Conservation (phyloP, 2,329 filamentous ascomycete genomes). For the Arthroderma sp. region DNA sequence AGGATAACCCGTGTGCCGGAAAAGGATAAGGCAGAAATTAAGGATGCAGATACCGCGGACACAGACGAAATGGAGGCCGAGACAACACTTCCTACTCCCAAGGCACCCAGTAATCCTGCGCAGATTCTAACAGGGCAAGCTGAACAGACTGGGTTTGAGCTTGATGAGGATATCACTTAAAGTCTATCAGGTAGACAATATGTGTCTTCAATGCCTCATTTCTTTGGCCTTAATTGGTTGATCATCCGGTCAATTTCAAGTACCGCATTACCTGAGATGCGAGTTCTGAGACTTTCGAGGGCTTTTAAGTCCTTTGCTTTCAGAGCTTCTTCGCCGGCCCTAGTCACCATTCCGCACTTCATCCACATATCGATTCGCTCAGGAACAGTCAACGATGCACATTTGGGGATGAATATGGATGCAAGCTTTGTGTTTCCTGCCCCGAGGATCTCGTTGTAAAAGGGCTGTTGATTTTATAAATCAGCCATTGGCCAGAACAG, state of each 20-base stretch:
- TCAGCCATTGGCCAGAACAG: conserved; percentile 7
- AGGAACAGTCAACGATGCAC: conserved; percentile 54
- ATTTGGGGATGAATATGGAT: conserved; percentile 75
- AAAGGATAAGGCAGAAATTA: conserved; percentile 5
- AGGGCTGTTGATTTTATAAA: conserved; percentile 49
- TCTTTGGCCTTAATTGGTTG: conserved; percentile 39
- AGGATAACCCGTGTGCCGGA: conserved; percentile 6
- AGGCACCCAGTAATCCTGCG: conserved; percentile 11
- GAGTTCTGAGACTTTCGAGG: conserved; percentile 61
- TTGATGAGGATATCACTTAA: conserved; percentile 37
- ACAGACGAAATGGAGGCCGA: conserved; percentile 9
- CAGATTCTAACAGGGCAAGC: conserved; percentile 13
- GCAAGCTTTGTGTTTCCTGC: conserved; percentile 86
- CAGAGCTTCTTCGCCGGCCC: conserved; percentile 83
- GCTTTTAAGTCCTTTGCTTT: conserved; percentile 64
- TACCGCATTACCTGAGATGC: conserved; percentile 56
- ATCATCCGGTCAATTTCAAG: conserved; percentile 76
- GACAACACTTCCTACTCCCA: conserved; percentile 9
- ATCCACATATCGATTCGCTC: conserved; percentile 86
- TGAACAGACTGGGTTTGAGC: conserved; percentile 23
- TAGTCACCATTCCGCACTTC: conserved; percentile 80
- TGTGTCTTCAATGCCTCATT: conserved; percentile 21
- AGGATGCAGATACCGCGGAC: conserved; percentile 9
- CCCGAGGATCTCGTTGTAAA: conserved; percentile 76
- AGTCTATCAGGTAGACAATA: neutral